Evolutionary conservation across 306 rosid species (phyloP).

Genomic region (Pyrus bretschneideri): DNA sequence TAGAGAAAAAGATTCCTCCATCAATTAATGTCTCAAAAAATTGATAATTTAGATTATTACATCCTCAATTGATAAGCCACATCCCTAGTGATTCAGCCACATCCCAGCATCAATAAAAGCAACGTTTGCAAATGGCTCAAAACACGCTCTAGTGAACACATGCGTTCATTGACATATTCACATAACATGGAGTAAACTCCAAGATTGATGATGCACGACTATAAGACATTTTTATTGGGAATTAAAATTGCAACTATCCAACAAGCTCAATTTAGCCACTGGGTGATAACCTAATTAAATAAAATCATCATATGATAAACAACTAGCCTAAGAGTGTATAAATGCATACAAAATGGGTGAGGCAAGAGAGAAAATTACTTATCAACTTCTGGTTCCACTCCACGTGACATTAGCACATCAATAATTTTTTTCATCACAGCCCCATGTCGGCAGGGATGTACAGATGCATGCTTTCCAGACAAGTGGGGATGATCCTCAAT

Average conservation of each 20-base stretch:
- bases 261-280: neutral
- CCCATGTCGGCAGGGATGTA: conserved; percentile 95
- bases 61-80: neutral
- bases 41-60: neutral
- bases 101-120: neutral
- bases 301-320: neutral
- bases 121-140: neutral
- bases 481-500: conserved; percentile 93
- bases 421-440: conserved; percentile 97
- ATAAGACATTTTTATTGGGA: neutral
- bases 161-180: neutral
- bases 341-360: neutral
- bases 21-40: neutral
- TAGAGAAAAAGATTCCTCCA: neutral
- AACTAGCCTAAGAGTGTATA: neutral
- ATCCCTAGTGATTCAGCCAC: neutral
- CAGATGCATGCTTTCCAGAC: conserved; percentile 95
- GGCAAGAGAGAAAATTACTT: conserved; percentile 37
- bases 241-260: neutral
- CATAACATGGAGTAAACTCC: neutral
- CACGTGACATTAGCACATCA: conserved; percentile 88
- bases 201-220: neutral
- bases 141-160: neutral
- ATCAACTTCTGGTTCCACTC: conserved; percentile 98
- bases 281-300: neutral